Base-by-base conservation (phyloP, 2,329 filamentous ascomycete species). In the Aspergillus niger region DNA sequence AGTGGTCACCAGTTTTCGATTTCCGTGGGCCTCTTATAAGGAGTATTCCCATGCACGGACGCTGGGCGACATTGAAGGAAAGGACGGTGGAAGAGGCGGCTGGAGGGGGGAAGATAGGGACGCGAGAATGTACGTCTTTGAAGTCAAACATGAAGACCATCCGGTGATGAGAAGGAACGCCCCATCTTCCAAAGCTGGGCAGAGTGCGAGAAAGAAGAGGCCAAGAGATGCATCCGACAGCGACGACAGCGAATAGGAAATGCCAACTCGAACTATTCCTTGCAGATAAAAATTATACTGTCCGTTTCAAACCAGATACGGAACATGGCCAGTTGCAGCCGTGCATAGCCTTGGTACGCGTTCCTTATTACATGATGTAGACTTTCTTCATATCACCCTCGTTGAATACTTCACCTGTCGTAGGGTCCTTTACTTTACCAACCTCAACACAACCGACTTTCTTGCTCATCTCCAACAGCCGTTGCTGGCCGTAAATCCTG, bases 401-500 rank as follows among this genome's bases (percentile, higher is more conserved):
- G 1, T 81, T 76, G 70, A 84, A 95, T 10, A 90, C 78, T 54
- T 91, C 85, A 0, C 89, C 89, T 1, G 90, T 92, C 17, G 89
- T 87, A 20, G 92, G 85, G 78, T 98, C 94, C 73, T 90, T 90
- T 13, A 97, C 83, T 70, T 83, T 83, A 5, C 85, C 88, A 6
- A 82, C 72, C 22, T 82, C 80, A 44, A 95, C 81, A 0, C 70
- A 72, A 1, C 91, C 91, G 0, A 92, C 82, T 79, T 96, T 97
- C 70, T 86, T 85, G 58, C 93, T 91, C 74, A 95, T 87, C 59
- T 90, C 86, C 63, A 89, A 80, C 53, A 99, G 80, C 54, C 89
- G 82, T 58, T 89, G 86, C 60, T 86, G 84, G 20, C 94, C 91
- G 73, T 97, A 97, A 8, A 96, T 90, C 55, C 91, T 84, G 1